A percentile compares a stretch with the other conserved stretches of the same genome.
phyloP scores from a whole-genome alignment of 495 filamentous ascomycete species.

The Tuber umbilicatum region DNA sequence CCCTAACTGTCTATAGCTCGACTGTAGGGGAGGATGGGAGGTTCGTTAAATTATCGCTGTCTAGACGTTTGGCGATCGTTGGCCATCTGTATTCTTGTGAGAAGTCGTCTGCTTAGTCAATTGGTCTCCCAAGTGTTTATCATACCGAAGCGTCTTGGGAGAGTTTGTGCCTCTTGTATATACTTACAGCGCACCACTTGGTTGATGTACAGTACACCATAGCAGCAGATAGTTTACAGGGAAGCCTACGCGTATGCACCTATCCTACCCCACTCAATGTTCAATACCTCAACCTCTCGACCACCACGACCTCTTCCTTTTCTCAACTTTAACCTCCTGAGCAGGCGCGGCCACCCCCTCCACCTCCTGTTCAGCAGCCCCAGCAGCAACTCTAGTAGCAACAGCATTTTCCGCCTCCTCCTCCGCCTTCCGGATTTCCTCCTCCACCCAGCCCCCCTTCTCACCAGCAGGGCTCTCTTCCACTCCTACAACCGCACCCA shows the following conservation, averaged over 20 bases:
- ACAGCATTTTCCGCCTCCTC: conserved; percentile 18
- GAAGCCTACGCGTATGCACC: not conserved
- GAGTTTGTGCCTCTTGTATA: not conserved
- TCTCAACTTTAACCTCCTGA: not conserved
- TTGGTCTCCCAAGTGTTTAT: not conserved
- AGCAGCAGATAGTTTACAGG: not conserved
- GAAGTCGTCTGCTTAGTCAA: not conserved
- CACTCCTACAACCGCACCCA: not conserved
- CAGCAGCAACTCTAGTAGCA: conserved; percentile 7
- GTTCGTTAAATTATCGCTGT: not conserved
- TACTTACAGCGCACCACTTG: not conserved
- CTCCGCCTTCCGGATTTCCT: conserved; percentile 23
- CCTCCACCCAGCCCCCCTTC: conserved; percentile 30
- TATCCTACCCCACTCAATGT: not conserved
- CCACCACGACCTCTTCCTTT: conserved; percentile 25
- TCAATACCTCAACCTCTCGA: conserved; percentile 1
- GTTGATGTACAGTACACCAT: not conserved
- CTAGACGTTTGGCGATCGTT: not conserved
- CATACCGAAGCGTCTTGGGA: not conserved
- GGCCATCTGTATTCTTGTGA: not conserved
- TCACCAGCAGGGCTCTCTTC: not conserved
- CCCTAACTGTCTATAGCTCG: not conserved
- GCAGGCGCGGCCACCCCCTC: not conserved
- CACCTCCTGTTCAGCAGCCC: not conserved
- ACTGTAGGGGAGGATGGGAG: not conserved